These are phyloP conservation scores for Boechera retrofracta DNA, from an alignment of 345 rosid genomes.

Conservation along the genomic window DNA sequence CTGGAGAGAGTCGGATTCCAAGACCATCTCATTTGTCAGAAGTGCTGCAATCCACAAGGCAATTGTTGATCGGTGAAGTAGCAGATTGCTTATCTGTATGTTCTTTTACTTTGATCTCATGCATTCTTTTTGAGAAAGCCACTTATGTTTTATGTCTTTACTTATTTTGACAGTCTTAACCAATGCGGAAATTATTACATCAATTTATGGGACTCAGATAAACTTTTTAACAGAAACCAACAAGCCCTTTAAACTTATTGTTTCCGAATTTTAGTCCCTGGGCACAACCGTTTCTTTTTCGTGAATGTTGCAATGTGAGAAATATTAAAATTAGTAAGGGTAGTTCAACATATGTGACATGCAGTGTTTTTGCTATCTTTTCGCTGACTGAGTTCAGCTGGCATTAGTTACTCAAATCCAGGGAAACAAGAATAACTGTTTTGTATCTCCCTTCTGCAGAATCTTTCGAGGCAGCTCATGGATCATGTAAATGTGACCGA, in stretches of 20 bases:
- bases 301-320: slow-evolving; percentile 14
- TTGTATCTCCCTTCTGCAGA: slow-evolving; percentile 44
- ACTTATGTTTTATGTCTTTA: not conserved
- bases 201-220: not conserved
- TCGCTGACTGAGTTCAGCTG: slow-evolving; percentile 8
- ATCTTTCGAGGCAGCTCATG: slow-evolving; percentile 55
- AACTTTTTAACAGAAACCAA: not conserved
- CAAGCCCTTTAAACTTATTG: not conserved
- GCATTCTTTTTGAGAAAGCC: slow-evolving; percentile 17
- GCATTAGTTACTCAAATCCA: not conserved
- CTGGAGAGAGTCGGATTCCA: slow-evolving; percentile 51
- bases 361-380: slow-evolving; percentile 1
- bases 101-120: slow-evolving; percentile 8
- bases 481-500: slow-evolving; percentile 55
- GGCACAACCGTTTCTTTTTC: not conserved
- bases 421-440: slow-evolving; percentile 22
- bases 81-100: slow-evolving; percentile 60
- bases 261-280: not conserved
- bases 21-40: slow-evolving; percentile 61
- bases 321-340: slow-evolving; percentile 5
- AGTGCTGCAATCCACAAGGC: slow-evolving; percentile 58
- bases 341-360: slow-evolving; percentile 6
- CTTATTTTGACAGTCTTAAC: slow-evolving; percentile 17
- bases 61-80: slow-evolving; percentile 56
- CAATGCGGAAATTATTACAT: not conserved